phyloP scores from a whole-genome alignment of 768 basidiomycete species.

The Myochromella boudieri region DNA sequence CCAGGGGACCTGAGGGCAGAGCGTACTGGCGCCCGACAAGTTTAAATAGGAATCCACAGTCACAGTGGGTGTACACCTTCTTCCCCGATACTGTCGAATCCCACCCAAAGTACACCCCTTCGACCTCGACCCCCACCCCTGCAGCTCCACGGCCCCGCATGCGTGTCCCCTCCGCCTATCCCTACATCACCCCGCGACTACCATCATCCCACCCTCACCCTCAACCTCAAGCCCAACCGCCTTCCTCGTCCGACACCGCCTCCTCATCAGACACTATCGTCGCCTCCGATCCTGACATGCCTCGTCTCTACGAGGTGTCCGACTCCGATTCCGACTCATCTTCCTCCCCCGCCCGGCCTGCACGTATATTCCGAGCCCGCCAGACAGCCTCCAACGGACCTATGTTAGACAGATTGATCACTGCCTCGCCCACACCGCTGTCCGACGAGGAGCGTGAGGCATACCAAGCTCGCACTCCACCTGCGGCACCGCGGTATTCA shows the following conservation, averaged over 20 bases:
- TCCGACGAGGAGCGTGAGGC: slow-evolving; percentile 28
- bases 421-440: slow-evolving; percentile 35
- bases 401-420: slow-evolving; percentile 35
- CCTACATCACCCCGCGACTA: background rate
- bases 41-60: slow-evolving; percentile 15
- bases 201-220: too few species aligned
- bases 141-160: slow-evolving; percentile 22
- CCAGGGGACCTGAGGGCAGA: slow-evolving; percentile 36
- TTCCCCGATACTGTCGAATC: slow-evolving; percentile 46
- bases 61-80: slow-evolving; percentile 42
- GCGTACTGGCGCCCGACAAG: slow-evolving; percentile 37
- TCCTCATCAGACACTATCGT: too few species aligned
- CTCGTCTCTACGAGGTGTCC: too few species aligned
- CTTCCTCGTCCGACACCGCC: too few species aligned
- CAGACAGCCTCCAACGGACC: slow-evolving; percentile 19
- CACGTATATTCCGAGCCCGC: background rate
- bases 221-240: too few species aligned
- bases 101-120: slow-evolving; percentile 21
- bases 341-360: background rate
- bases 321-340: too few species aligned
- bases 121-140: slow-evolving; percentile 13
- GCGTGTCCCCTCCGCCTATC: background rate
- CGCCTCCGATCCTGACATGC: too few species aligned
- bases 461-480: slow-evolving; percentile 6
- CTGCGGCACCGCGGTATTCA: slow-evolving; percentile 6